A percentile compares a stretch with the other conserved stretches of the same genome.
These are phyloP conservation scores for Suhomyces kunorum DNA, from an alignment of 1,139 yeast genomes.

Conservation along the genomic window DNA sequence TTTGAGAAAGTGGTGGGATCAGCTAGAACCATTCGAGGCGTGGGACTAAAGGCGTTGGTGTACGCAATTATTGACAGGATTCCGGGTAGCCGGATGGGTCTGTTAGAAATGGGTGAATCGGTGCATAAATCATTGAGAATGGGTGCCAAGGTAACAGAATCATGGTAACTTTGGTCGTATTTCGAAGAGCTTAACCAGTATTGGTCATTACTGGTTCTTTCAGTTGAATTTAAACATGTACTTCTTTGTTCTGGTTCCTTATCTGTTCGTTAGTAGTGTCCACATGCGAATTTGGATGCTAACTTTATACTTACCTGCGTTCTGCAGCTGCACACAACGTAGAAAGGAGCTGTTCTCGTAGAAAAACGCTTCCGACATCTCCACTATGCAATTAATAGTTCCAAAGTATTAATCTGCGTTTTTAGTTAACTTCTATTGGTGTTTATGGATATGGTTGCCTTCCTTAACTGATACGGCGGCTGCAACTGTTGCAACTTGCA, in stretches of 20 bases:
- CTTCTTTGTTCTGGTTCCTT: too few species aligned
- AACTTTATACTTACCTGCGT: not conserved
- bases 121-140: constrained; percentile 3
- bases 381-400: too few species aligned
- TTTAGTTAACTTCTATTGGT: too few species aligned
- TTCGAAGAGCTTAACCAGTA: not conserved
- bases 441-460: too few species aligned
- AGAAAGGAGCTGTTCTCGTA: constrained; percentile 8
- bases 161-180: not conserved
- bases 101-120: not conserved
- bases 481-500: not conserved
- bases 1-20: not conserved
- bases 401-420: too few species aligned
- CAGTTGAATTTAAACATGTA: too few species aligned
- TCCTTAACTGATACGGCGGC: too few species aligned
- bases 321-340: constrained; percentile 1
- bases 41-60: constrained; percentile 2
- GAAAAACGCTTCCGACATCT: constrained; percentile 5
- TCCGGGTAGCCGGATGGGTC: not conserved
- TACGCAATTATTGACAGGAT: constrained; percentile 1
- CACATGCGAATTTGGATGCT: not conserved
- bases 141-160: constrained; percentile 3
- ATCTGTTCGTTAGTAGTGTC: not conserved
- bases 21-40: constrained; percentile 1
- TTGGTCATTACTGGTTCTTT: too few species aligned